These are phyloP conservation scores for Akebia trifoliata DNA, from an alignment of 164 flowering plant species.

Conservation along the genomic window DNA sequence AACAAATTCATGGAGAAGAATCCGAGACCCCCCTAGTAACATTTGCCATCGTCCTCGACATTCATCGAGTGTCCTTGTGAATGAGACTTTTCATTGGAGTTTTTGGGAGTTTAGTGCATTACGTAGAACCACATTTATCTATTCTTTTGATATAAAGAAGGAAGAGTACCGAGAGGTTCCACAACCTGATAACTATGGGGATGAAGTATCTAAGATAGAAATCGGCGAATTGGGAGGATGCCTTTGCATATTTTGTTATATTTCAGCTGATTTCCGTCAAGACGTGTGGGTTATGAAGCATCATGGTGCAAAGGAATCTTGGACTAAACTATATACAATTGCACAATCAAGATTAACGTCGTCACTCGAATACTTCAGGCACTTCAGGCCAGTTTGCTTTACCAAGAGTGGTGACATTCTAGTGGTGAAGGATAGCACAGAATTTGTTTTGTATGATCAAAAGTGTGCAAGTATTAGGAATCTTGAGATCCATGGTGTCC, in stretches of 20 bases:
- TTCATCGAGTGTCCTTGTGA: slow-evolving; percentile 16
- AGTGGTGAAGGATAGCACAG: background rate
- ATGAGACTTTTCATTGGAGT: slow-evolving; percentile 30
- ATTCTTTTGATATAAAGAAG: slow-evolving; percentile 17
- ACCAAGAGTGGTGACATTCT: slow-evolving; percentile 1
- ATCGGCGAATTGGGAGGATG: background rate
- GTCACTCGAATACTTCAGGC: background rate
- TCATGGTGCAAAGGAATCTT: slow-evolving; percentile 1
- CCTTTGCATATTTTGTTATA: background rate
- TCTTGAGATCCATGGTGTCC: slow-evolving; percentile 1
- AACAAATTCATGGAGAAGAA: slow-evolving; percentile 21
- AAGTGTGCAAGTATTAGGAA: background rate
- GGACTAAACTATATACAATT: background rate
- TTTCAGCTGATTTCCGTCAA: background rate
- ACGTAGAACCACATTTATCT: slow-evolving; percentile 3
- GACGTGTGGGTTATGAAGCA: slow-evolving; percentile 9
- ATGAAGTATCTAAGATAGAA: background rate
- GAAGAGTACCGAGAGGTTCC: slow-evolving; percentile 15
- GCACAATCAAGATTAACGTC: background rate
- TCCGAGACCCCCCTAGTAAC: slow-evolving; percentile 8
- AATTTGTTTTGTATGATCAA: slow-evolving; percentile 5
- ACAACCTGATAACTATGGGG: slow-evolving; percentile 9
- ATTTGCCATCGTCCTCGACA: background rate
- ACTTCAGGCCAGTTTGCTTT: background rate
- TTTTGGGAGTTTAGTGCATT: background rate